Conservation (phyloP, 306 rosid genomes). For the Pterocarpus santalinus region DNA sequence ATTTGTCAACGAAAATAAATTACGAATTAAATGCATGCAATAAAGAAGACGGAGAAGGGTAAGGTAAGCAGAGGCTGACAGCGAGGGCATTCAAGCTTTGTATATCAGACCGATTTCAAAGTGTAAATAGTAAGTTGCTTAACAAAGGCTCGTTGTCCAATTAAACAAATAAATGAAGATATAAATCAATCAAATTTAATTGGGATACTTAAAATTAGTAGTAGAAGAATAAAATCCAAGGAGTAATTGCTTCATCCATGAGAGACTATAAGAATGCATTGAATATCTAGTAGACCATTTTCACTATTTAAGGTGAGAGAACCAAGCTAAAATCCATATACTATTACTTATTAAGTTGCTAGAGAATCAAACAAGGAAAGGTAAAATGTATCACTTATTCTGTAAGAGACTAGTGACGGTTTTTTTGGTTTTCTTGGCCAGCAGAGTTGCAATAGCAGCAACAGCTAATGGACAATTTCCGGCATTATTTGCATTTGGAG, state of each 20-base stretch:
- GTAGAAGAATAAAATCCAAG: background rate
- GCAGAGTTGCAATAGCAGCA: background rate
- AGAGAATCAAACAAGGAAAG: background rate
- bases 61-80: too few species aligned
- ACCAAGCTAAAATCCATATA: background rate
- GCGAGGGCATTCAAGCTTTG: too few species aligned
- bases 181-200: too few species aligned
- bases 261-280: background rate
- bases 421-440: background rate
- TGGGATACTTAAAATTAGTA: background rate
- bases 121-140: too few species aligned
- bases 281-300: background rate
- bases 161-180: too few species aligned
- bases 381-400: constrained; percentile 8
- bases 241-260: too few species aligned
- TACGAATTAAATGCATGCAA: too few species aligned
- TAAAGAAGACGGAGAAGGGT: too few species aligned
- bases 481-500: constrained; percentile 75
- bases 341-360: background rate
- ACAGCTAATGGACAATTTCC: constrained; percentile 44
- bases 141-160: background rate
- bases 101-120: too few species aligned
- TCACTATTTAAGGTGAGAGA: background rate
- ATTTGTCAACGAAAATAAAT: too few species aligned
- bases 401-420: background rate